These are phyloP conservation scores for Prinsepia uniflora DNA, from an alignment of 306 rosid species.

Conservation along the genomic window DNA sequence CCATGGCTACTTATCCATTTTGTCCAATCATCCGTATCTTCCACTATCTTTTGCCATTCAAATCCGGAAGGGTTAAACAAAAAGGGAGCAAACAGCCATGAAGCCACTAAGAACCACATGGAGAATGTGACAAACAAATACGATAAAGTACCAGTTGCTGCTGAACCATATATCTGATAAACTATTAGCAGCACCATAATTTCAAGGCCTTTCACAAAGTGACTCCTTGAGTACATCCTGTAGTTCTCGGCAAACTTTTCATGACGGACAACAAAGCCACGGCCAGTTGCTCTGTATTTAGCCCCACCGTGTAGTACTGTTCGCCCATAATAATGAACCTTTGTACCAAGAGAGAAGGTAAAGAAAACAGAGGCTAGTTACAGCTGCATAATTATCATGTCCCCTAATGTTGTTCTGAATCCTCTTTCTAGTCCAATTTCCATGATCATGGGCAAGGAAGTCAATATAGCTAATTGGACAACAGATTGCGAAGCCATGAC, in stretches of 20 bases:
- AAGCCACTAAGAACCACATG: slow-evolving; percentile 88
- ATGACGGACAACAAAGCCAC: slow-evolving; percentile 95
- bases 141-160: slow-evolving; percentile 38
- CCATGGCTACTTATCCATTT: slow-evolving; percentile 89
- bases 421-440: slow-evolving; percentile 98
- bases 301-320: slow-evolving; percentile 96
- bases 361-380: slow-evolving; percentile 96
- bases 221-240: slow-evolving; percentile 95
- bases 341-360: slow-evolving; percentile 90
- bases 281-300: slow-evolving; percentile 95
- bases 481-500: slow-evolving; percentile 81
- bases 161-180: slow-evolving; percentile 64
- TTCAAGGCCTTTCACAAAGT: slow-evolving; percentile 86
- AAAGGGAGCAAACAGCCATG: slow-evolving; percentile 88
- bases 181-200: slow-evolving; percentile 64
- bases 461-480: slow-evolving; percentile 81
- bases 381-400: slow-evolving; percentile 78
- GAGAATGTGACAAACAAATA: slow-evolving; percentile 53
- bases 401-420: slow-evolving; percentile 80
- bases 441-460: slow-evolving; percentile 95
- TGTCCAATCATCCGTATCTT: slow-evolving; percentile 96
- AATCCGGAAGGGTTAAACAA: slow-evolving; percentile 96
- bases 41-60: slow-evolving; percentile 99
- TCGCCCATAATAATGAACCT: slow-evolving; percentile 86
- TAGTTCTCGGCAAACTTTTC: slow-evolving; percentile 94